Base-by-base conservation (phyloP, 257 asterid genomes). In the Solanum virginianum region DNA sequence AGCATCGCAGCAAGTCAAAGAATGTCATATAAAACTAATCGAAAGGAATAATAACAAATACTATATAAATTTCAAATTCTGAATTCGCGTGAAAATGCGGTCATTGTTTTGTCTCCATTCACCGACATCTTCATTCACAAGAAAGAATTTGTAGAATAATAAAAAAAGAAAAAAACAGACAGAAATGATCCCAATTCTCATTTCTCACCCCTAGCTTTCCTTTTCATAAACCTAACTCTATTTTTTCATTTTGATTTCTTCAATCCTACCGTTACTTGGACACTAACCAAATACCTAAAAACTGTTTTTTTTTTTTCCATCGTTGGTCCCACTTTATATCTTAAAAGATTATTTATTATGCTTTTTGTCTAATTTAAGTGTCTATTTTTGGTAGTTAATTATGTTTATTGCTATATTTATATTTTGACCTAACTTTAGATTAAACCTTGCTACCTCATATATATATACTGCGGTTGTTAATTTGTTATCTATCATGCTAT, bases 141-240 rank as follows among this genome's bases (percentile, higher is more conserved):
- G 93, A 80, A 83, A 92, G 83, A 77, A 81, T 77, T 17, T 84
- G 65, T 17, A 49, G 32, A 68, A 53, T 51, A 3, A 49, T 6
- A 29, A 57, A 60, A 18, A 83, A 55, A 26, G 60, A 71, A 68
- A 71, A 79, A 81, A 43, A 74, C 69, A 54, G 87, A 86, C 84
- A 87, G 66, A 83, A 86, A 85, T 80, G 80, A 89, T 84, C 91
- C 86, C 88, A 89, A 77, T 77, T 55, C 63, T 49, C 65, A 53
- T 77, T 77, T 77, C 47, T 77, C 62, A 84, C 85, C 85, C 85
- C 66, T 81, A 86, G 45, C 87, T 88, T 89, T 87, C 91, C n/a
- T 85, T 92, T 89, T 90, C 89, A 77, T 51, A 53, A 60, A 91
- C 93, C 91, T 87, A 91, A 91, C 90, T 57, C 84, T 10, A 60